Evolutionary conservation across 2,329 filamentous ascomycete genomes (phyloP).

Genomic region (Trichoderma harzianum): DNA sequence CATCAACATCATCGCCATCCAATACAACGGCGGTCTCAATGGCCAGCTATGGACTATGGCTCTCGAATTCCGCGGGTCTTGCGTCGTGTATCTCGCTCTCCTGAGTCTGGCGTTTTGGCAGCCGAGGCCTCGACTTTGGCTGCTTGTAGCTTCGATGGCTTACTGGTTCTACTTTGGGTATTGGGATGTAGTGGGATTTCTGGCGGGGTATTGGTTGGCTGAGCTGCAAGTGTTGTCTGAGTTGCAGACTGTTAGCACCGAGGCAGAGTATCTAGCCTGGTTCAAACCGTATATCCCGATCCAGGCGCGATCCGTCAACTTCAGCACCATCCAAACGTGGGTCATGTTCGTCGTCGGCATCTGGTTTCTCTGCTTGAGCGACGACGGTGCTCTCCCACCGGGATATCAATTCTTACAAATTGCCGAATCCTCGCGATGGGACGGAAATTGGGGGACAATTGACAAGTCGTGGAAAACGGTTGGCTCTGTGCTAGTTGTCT

Average conservation of each 20-base stretch:
- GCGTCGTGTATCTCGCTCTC: neutral
- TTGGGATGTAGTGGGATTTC: conserved; percentile 7
- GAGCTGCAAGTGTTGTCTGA: conserved; percentile 5
- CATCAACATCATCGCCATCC: conserved; percentile 11
- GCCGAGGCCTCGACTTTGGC: conserved; percentile 1
- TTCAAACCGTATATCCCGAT: conserved; percentile 11
- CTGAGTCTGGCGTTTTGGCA: conserved; percentile 2
- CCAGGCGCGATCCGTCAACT: neutral
- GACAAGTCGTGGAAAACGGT: conserved; percentile 15
- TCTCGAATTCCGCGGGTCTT: conserved; percentile 9
- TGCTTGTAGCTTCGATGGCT: conserved; percentile 3
- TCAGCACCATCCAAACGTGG: conserved; percentile 1
- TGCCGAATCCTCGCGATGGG: conserved; percentile 11
- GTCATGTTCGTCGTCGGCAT: neutral
- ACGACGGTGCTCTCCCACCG: conserved; percentile 8
- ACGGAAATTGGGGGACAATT: neutral
- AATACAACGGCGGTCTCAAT: conserved; percentile 4
- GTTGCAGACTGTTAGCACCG: neutral
- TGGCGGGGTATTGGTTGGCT: conserved; percentile 13
- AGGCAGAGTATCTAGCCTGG: neutral
- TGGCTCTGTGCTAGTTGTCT: conserved; percentile 8
- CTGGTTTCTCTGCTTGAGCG: conserved; percentile 12
- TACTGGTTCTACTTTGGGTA: conserved; percentile 14
- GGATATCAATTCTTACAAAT: conserved; percentile 12
- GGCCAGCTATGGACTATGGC: conserved; percentile 16